Evolutionary conservation across 1,139 yeast genomes (phyloP).

Genomic region (Suhomyces taliae): DNA sequence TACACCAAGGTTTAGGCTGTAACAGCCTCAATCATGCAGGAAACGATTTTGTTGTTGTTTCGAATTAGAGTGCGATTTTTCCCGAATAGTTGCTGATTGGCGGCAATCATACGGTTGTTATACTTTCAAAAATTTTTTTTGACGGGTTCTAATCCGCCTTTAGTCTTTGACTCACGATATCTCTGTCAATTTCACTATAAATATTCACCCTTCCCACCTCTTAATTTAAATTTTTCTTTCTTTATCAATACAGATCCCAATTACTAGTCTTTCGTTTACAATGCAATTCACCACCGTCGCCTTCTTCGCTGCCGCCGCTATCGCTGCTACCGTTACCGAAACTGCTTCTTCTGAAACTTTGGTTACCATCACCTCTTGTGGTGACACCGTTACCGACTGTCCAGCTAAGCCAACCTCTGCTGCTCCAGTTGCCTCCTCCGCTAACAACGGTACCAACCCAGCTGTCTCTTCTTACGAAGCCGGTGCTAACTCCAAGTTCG

Average conservation of each 20-base stretch:
- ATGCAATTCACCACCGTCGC: constrained; percentile 30
- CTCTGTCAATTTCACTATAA: constrained; percentile 4
- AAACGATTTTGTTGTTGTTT: background rate
- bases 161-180: background rate
- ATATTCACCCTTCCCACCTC: constrained; percentile 1
- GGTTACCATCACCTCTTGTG: constrained; percentile 31
- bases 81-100: background rate
- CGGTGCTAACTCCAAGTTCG: constrained; percentile 24
- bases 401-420: constrained; percentile 22
- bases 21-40: background rate
- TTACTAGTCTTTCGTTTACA: constrained; percentile 25
- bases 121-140: background rate
- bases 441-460: constrained; percentile 23
- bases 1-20: background rate
- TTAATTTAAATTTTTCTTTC: constrained; percentile 9
- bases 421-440: constrained; percentile 23
- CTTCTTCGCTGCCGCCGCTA: constrained; percentile 25
- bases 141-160: background rate
- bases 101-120: background rate
- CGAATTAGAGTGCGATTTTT: background rate
- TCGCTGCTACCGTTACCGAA: constrained; percentile 22
- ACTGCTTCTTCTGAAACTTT: constrained; percentile 21
- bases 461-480: constrained; percentile 24
- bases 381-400: constrained; percentile 25
- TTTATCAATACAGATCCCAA: constrained; percentile 11